Conservation (phyloP, 495 filamentous ascomycete genomes). For the Saxophila tyrrhenica region DNA sequence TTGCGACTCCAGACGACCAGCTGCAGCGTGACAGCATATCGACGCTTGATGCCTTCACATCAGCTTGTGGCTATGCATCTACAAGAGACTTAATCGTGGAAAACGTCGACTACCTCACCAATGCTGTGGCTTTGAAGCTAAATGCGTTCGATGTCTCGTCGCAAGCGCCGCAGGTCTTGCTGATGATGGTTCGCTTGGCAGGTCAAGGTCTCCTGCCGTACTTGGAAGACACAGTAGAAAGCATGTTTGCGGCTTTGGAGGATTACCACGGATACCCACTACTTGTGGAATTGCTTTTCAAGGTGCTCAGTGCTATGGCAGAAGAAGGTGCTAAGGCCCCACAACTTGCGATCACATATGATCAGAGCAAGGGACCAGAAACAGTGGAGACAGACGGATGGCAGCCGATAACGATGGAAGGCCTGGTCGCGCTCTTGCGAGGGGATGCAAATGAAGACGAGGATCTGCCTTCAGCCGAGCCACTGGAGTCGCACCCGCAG, state of each 20-base stretch:
- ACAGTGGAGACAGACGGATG: background rate
- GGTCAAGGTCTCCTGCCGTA: slow-evolving; percentile 75
- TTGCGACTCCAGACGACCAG: slow-evolving; percentile 58
- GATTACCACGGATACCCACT: slow-evolving; percentile 86
- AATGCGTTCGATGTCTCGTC: slow-evolving; percentile 88
- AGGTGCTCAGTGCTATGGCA: slow-evolving; percentile 67
- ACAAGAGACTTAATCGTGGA: slow-evolving; percentile 73
- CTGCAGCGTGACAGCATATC: slow-evolving; percentile 75
- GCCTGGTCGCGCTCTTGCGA: slow-evolving; percentile 1
- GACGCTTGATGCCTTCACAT: slow-evolving; percentile 67
- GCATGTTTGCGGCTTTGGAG: slow-evolving; percentile 82
- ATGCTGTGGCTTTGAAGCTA: slow-evolving; percentile 76
- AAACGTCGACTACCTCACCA: slow-evolving; percentile 95
- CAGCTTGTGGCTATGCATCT: slow-evolving; percentile 59
- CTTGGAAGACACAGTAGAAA: slow-evolving; percentile 79
- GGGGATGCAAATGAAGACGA: background rate
- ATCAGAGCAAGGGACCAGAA: slow-evolving; percentile 1
- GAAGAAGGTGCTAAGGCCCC: slow-evolving; percentile 63
- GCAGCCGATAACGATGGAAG: slow-evolving; percentile 34
- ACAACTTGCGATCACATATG: slow-evolving; percentile 35
- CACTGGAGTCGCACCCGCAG: slow-evolving; percentile 8
- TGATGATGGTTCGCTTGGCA: slow-evolving; percentile 87
- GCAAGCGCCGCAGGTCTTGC: slow-evolving; percentile 76
- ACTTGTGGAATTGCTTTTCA: slow-evolving; percentile 76
- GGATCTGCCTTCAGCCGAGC: background rate